Evolutionary conservation across 495 filamentous ascomycete species (phyloP).

Genomic region (Tuber borchii): DNA sequence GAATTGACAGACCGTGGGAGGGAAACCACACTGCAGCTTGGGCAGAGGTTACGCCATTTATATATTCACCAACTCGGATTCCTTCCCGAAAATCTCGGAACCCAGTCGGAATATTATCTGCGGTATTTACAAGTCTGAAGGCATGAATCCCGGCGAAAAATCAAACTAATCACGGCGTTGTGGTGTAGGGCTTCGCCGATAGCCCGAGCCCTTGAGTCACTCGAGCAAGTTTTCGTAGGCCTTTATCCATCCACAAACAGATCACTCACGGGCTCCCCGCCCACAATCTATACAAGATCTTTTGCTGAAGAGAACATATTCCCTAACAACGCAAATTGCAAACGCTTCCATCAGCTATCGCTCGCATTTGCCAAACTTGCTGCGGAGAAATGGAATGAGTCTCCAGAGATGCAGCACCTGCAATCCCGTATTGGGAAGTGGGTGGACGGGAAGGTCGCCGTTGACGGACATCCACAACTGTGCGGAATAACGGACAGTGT

Average conservation of each 20-base stretch:
- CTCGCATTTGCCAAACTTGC: conserved; percentile 75
- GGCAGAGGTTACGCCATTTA: conserved; percentile 67
- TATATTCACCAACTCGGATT: conserved; percentile 86
- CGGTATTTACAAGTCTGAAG: conserved; percentile 44
- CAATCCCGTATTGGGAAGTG: conserved; percentile 68
- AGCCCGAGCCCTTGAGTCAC: conserved; percentile 74
- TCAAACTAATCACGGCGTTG: conserved; percentile 5
- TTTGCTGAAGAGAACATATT: conserved; percentile 82
- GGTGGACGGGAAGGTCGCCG: conserved; percentile 70
- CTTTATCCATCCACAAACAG: conserved; percentile 74
- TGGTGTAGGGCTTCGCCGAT: conserved; percentile 59
- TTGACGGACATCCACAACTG: conserved; percentile 76
- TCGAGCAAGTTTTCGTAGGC: conserved; percentile 83
- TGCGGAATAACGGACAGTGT: conserved; percentile 91
- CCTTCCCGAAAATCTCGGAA: conserved; percentile 59
- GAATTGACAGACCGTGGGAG: conserved; percentile 84
- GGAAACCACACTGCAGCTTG: conserved; percentile 73
- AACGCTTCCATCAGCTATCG: conserved; percentile 71
- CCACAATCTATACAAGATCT: conserved; percentile 42
- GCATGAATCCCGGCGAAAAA: background rate
- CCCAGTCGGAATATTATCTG: conserved; percentile 63
- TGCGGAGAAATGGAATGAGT: conserved; percentile 72
- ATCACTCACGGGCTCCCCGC: conserved; percentile 34
- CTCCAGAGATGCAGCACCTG: conserved; percentile 79
- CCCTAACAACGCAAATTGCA: conserved; percentile 81